Percentiles rank a stretch among this genome's conserved stretches.
Evolutionary conservation across 805 yeast species (phyloP).

Genomic region (Pichia gijzeniarum): DNA sequence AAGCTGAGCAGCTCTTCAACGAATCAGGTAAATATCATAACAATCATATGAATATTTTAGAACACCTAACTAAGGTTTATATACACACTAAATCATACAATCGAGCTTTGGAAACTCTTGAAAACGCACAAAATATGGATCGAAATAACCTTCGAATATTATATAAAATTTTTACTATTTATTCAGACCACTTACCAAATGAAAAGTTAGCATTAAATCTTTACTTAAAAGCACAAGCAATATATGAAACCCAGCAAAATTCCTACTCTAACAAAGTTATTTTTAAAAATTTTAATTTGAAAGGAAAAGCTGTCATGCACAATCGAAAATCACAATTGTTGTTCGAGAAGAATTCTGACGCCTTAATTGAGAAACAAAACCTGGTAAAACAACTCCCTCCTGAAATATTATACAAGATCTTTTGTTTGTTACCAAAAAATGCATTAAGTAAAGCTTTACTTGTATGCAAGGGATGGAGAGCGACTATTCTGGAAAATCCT

Average conservation of each 20-base stretch:
- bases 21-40: not conserved
- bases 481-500: conserved; percentile 10
- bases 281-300: not conserved
- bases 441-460: conserved; percentile 6
- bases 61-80: conserved; percentile 6
- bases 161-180: conserved; percentile 3
- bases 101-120: not conserved
- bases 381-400: conserved; percentile 9
- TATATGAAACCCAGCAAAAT: not conserved
- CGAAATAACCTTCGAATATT: conserved; percentile 6
- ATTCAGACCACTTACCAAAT: conserved; percentile 4
- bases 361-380: conserved; percentile 3
- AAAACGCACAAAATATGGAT: conserved; percentile 5
- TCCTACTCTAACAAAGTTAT: conserved; percentile 2
- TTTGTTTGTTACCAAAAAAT: conserved; percentile 5
- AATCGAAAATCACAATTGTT: not conserved
- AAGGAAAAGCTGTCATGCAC: not conserved
- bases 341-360: not conserved
- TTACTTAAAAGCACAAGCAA: conserved; percentile 1
- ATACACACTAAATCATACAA: not conserved
- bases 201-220: conserved; percentile 11
- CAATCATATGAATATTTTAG: conserved; percentile 2
- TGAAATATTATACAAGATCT: conserved; percentile 9
- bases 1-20: not conserved
- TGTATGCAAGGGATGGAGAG: conserved; percentile 14